Percentiles rank a stretch among this genome's conserved stretches.
phyloP scores from a whole-genome alignment of 257 asterid species.

The Penstemon newberryi region DNA sequence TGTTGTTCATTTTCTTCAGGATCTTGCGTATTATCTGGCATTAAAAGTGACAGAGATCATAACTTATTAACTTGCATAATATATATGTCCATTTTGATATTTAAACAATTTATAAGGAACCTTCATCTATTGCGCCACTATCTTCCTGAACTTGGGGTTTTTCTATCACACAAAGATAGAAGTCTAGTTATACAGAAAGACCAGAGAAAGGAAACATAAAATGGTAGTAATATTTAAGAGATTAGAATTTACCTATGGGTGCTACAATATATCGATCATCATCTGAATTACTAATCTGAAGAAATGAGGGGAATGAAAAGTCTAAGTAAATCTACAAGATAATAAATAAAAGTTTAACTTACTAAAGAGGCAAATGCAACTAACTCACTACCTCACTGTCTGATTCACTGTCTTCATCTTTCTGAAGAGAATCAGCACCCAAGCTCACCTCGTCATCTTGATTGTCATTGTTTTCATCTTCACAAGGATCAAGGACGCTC shows the following conservation, averaged over 20 bases:
- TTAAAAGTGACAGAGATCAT: slow-evolving; percentile 27
- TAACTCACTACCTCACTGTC: slow-evolving; percentile 68
- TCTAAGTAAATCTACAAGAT: background rate
- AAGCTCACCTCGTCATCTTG: slow-evolving; percentile 62
- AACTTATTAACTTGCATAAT: slow-evolving; percentile 19
- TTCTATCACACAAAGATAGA: slow-evolving; percentile 39
- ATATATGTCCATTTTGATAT: slow-evolving; percentile 19
- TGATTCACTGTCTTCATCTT: slow-evolving; percentile 52
- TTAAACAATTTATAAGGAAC: slow-evolving; percentile 34
- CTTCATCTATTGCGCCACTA: slow-evolving; percentile 52
- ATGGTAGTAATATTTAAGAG: background rate
- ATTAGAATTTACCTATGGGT: slow-evolving; percentile 53
- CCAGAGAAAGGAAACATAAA: slow-evolving; percentile 19
- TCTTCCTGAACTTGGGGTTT: slow-evolving; percentile 44
- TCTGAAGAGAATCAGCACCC: slow-evolving; percentile 65
- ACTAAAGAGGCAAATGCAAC: slow-evolving; percentile 18
- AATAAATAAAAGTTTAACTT: slow-evolving; percentile 13
- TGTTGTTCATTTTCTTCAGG: slow-evolving; percentile 79
- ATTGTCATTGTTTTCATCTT: slow-evolving; percentile 73
- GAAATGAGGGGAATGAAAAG: slow-evolving; percentile 21
- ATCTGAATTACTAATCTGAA: slow-evolving; percentile 72
- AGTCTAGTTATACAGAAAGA: slow-evolving; percentile 24
- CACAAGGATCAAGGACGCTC: slow-evolving; percentile 95
- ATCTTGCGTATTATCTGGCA: slow-evolving; percentile 82
- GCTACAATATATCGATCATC: slow-evolving; percentile 73